phyloP scores from a whole-genome alignment of 257 asterid genomes.

The Nicotiana noctiflora region DNA sequence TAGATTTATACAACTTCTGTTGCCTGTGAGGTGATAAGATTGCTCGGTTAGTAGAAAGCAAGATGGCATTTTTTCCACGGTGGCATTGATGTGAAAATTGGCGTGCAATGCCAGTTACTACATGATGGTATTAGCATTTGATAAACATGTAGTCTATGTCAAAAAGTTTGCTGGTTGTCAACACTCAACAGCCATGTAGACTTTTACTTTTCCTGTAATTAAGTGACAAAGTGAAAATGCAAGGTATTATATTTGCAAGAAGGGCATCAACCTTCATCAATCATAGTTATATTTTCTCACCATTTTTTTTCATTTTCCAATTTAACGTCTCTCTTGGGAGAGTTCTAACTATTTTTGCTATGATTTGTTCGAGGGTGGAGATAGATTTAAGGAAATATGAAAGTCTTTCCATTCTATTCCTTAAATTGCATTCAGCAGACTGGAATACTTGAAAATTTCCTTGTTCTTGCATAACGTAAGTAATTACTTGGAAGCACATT shows the following conservation, averaged over 20 bases:
- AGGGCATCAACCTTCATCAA: not conserved
- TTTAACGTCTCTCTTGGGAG: not conserved
- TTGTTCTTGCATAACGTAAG: no score
- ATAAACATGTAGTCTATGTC: not conserved
- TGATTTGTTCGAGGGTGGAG: not conserved
- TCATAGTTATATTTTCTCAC: not conserved
- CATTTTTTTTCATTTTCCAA: not conserved
- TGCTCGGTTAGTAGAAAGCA: not conserved
- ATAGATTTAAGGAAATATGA: no score
- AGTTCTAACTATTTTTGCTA: not conserved
- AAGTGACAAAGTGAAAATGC: not conserved
- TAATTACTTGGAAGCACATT: no score
- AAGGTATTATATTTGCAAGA: not conserved
- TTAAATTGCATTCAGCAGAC: not conserved
- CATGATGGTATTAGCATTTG: not conserved
- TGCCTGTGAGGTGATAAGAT: not conserved
- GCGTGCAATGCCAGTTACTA: not conserved
- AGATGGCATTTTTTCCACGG: not conserved
- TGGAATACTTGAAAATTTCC: not conserved
- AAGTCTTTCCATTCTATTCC: not conserved
- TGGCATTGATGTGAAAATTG: slow-evolving; percentile 7
- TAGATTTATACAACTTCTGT: not conserved
- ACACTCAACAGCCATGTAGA: not conserved
- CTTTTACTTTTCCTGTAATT: not conserved
- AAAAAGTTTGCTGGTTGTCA: not conserved